A percentile compares a stretch with the other conserved stretches of the same genome.
Conservation (phyloP, 2,329 filamentous ascomycete genomes). For the Parastagonospora nodorum region DNA sequence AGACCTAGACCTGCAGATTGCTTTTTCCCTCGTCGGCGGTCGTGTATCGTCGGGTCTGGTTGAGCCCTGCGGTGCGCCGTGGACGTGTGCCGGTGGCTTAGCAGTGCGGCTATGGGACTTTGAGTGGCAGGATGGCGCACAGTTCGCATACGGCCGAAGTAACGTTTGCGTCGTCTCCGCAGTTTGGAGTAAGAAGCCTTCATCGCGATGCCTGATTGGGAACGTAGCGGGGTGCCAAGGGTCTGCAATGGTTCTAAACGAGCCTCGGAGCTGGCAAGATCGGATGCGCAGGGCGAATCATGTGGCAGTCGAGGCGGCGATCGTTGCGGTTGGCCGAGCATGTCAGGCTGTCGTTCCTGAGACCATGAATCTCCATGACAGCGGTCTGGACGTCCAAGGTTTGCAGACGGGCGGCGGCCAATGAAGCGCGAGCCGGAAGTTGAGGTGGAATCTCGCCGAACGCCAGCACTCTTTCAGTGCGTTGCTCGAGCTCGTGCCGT, state of each 20-base stretch:
- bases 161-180: no score
- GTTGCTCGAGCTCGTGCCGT: neutral
- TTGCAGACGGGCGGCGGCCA: constrained; percentile 8
- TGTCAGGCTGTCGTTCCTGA: constrained; percentile 11
- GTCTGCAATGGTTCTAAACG: neutral
- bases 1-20: neutral
- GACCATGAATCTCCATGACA: constrained; percentile 8
- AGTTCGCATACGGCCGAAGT: no score
- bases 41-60: no score
- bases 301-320: constrained; percentile 3
- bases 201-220: constrained; percentile 13
- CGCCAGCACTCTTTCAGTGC: constrained; percentile 7
- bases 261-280: constrained; percentile 1
- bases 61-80: no score
- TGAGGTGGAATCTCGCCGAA: constrained; percentile 14
- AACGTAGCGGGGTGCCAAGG: constrained; percentile 22
- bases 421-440: constrained; percentile 7
- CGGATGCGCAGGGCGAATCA: constrained; percentile 9
- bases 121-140: no score
- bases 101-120: no score
- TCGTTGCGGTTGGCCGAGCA: constrained; percentile 13
- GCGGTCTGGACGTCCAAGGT: constrained; percentile 10
- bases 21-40: neutral
- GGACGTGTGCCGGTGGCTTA: no score
- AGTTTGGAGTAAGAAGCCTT: no score